A percentile compares a stretch with the other conserved stretches of the same genome.
Conservation (phyloP, 2,329 filamentous ascomycete genomes). For the Colletotrichum endophyticum region DNA sequence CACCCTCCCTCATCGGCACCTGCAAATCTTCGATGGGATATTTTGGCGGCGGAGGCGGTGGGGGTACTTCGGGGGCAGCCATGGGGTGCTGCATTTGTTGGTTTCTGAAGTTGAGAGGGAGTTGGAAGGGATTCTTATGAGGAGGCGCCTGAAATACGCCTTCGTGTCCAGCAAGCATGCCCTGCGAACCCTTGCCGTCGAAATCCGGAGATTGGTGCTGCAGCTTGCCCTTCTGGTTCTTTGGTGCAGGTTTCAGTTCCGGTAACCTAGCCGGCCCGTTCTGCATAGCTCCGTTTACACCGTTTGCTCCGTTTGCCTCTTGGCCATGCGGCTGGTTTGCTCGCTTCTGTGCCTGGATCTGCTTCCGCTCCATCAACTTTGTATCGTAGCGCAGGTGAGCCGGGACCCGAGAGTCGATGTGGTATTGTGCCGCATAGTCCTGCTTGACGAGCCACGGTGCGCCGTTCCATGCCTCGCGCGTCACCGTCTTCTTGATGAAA, state of each 20-base stretch:
- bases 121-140: constrained; percentile 52
- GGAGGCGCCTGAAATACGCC: constrained; percentile 44
- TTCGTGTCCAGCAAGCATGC: constrained; percentile 27
- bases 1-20: constrained; percentile 70
- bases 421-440: constrained; percentile 81
- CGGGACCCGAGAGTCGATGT: constrained; percentile 87
- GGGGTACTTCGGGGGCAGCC: constrained; percentile 54
- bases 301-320: constrained; percentile 26
- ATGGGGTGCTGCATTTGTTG: constrained; percentile 44
- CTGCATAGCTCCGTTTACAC: constrained; percentile 41
- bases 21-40: constrained; percentile 97
- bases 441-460: constrained; percentile 95
- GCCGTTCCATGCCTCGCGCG: constrained; percentile 90
- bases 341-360: constrained; percentile 70
- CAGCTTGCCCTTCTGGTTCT: constrained; percentile 69
- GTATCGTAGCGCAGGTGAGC: constrained; percentile 81
- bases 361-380: constrained; percentile 78
- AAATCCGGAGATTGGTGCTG: constrained; percentile 43
- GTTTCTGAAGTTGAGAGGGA: constrained; percentile 47
- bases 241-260: constrained; percentile 75
- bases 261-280: constrained; percentile 64
- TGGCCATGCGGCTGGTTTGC: constrained; percentile 43
- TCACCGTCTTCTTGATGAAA: constrained; percentile 95
- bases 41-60: constrained; percentile 79
- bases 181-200: constrained; percentile 50